Evolutionary conservation across 805 yeast genomes (phyloP), one percentile per base, ranked within the genome.

Genomic region (Starmerella lactis-condensi): DNA sequence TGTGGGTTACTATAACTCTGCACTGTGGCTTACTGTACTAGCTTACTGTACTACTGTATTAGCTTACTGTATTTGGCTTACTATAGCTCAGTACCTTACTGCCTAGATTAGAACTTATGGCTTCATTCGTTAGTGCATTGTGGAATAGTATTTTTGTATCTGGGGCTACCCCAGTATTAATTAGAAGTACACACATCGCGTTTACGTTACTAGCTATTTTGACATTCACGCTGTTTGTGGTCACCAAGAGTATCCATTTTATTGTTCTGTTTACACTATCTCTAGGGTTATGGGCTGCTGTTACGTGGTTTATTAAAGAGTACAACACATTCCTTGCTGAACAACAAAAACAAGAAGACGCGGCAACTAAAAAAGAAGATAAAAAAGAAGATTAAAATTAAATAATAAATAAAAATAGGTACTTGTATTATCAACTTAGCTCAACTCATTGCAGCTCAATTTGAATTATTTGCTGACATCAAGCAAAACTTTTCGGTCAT

Each of bases 101-200:
- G n/a, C 23, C 10, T 21, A 10, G 10, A 21, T 21, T n/a, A 21
- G 10, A 21, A 11, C 25, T 22, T 31, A 30, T 38, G 22, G 17
- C 33, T 1, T 29, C 29, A 3, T 58, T 59, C 48, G 36, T 75
- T 22, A 58, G 54, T 17, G 91, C 76, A 17, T 62, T 85, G 26
- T 83, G 95, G 95, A 73, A 76, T 34, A 77, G 93, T 10, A 69
- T 89, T 17, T 78, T 85, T 54, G 72, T 79, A 12, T 95, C 96
- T 5, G 98, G 98, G 1, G 69, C 93, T 1, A 68, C 89, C 1
- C 94, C 95, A 1, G 81, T 91, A 1, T 62, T 89, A 31, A 62
- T 82, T n/a, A 61, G 64, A 23, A 95, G 96, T 2, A 85, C 95
- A 0, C 95, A 89, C 50, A 64, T 59, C 2, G 75, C 94, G 2